Evolutionary conservation across 208 protist genomes (phyloP).

Genomic region (Acanthamoeba healyi): DNA sequence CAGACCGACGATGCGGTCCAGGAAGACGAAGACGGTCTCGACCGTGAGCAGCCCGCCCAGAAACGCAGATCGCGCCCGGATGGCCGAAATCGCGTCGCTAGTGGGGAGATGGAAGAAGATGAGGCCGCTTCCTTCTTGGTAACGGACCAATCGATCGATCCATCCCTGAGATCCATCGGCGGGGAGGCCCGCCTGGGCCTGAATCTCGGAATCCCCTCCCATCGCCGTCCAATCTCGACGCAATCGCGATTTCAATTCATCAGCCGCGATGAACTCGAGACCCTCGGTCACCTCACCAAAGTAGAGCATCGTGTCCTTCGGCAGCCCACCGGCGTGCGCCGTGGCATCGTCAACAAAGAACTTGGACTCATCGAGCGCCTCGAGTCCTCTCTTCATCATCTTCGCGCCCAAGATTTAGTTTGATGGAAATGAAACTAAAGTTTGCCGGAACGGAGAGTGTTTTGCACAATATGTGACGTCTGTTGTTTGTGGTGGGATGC

Average conservation of each 20-base stretch:
- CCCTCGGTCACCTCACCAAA: constrained; percentile 23
- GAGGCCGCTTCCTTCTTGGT: constrained; percentile 13
- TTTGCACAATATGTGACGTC: too few relatives aligned
- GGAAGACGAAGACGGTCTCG: not conserved
- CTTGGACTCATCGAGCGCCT: too few relatives aligned
- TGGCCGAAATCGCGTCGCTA: not conserved
- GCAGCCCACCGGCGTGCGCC: too few relatives aligned
- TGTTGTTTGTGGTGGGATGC: too few relatives aligned
- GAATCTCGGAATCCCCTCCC: not conserved
- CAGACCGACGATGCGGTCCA: not conserved
- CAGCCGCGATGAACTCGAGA: constrained; percentile 9
- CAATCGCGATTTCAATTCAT: not conserved
- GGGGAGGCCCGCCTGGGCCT: not conserved
- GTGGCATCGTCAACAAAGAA: too few relatives aligned
- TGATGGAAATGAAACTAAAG: too few relatives aligned
- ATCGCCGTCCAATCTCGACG: not conserved
- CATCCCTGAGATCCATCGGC: too few relatives aligned
- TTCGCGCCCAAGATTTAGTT: too few relatives aligned
- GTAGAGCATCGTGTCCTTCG: not conserved
- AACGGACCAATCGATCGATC: not conserved
- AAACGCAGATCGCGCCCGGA: not conserved
- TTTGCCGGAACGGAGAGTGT: too few relatives aligned
- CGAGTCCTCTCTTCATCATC: too few relatives aligned
- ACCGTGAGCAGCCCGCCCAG: not conserved
- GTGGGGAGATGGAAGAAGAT: not conserved